phyloP scores from a whole-genome alignment of 345 rosid species.

The Eucalyptus urophylla region DNA sequence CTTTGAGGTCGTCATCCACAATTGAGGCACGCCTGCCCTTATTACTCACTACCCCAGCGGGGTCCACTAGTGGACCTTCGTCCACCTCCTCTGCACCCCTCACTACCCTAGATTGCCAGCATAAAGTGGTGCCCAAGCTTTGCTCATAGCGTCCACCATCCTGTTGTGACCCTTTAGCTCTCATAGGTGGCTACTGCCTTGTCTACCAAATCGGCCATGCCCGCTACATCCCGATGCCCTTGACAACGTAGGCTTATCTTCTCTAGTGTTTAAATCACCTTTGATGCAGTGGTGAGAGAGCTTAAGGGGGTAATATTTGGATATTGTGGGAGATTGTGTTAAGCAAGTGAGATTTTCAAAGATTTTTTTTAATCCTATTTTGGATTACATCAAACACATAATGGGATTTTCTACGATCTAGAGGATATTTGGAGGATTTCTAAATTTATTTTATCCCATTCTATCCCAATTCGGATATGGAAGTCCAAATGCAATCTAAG shows the following conservation, averaged over 20 bases:
- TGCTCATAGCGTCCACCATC: neutral
- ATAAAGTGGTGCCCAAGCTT: neutral
- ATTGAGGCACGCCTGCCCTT: neutral
- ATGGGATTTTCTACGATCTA: neutral
- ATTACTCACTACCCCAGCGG: no score
- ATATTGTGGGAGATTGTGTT: neutral
- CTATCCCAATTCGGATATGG: neutral
- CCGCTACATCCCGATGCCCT: neutral
- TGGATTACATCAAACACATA: neutral
- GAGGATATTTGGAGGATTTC: neutral
- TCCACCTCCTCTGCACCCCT: neutral
- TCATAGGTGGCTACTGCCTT: neutral
- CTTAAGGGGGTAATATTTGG: neutral
- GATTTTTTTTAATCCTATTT: no score
- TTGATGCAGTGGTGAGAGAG: neutral
- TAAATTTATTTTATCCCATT: neutral
- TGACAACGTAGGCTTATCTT: neutral
- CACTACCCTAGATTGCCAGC: neutral
- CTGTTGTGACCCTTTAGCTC: neutral
- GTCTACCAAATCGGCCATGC: neutral
- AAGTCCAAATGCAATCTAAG: neutral
- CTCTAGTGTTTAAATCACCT: neutral
- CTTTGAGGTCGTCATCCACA: neutral
- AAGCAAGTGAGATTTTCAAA: neutral
- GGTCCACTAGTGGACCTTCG: no score